Percentiles rank a stretch among this genome's conserved stretches.
Evolutionary conservation across 23 red algal species (phyloP).

Genomic region (Gracilaria vermiculophylla): DNA sequence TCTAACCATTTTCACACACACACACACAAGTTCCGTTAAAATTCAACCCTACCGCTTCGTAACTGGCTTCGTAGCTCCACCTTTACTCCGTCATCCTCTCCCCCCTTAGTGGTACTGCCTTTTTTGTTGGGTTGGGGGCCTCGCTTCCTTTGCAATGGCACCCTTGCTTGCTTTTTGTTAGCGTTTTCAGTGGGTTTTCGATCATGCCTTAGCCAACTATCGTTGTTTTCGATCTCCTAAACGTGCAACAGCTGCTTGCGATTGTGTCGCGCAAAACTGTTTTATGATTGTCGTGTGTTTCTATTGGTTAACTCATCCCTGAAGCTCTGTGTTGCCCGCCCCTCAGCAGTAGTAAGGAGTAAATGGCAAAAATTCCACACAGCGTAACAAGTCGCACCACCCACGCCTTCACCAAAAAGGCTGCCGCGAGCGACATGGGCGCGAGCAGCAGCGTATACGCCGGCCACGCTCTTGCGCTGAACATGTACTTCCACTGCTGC

Average conservation of each 20-base stretch:
- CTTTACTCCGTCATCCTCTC: neutral
- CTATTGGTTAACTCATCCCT: no score
- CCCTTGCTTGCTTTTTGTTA: neutral
- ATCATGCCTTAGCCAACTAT: neutral
- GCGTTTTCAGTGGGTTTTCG: neutral
- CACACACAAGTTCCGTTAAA: neutral
- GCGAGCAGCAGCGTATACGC: neutral
- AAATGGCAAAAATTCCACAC: neutral
- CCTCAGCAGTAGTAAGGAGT: conserved; percentile 4
- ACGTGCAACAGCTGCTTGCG: neutral
- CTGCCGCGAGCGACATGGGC: neutral
- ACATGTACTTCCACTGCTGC: conserved; percentile 38
- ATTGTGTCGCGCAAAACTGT: neutral
- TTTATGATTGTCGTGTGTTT: neutral
- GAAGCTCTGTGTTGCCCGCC: no score
- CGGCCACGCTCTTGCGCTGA: neutral
- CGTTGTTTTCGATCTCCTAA: neutral
- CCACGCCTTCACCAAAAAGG: neutral
- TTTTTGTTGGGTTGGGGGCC: neutral
- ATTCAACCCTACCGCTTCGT: no score
- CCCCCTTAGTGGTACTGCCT: neutral
- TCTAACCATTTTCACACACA: neutral
- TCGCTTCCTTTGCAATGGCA: neutral
- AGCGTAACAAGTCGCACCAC: neutral
- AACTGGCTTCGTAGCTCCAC: neutral